Evolutionary conservation across 2,329 filamentous ascomycete genomes (phyloP).

Genomic region (Verticillium isaacii): DNA sequence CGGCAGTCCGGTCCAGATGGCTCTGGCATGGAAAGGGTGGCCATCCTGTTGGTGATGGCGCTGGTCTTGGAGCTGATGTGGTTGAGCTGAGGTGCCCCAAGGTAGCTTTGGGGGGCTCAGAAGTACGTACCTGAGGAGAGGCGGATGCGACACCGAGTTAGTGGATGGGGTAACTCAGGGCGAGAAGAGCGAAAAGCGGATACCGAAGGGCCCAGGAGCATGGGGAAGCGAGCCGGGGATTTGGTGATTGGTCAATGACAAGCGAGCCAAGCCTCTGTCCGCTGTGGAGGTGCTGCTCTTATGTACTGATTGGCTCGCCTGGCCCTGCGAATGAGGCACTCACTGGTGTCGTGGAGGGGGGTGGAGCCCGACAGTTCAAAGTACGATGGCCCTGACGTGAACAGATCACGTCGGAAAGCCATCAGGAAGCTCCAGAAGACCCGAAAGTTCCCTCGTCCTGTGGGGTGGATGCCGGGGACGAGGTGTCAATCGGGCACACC

Average conservation of each 20-base stretch:
- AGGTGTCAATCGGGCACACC: neutral
- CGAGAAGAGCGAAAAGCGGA: neutral
- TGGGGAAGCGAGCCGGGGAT: slow-evolving; percentile 24
- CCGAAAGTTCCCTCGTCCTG: too few species aligned
- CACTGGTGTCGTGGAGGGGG: neutral
- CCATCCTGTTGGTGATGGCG: neutral
- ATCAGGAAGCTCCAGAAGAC: too few species aligned
- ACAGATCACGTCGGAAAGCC: too few species aligned
- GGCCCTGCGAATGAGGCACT: neutral
- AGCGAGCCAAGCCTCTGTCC: slow-evolving; percentile 20
- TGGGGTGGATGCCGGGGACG: too few species aligned
- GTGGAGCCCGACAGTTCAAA: too few species aligned
- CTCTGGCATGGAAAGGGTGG: neutral
- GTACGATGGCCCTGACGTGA: too few species aligned
- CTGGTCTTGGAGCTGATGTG: neutral
- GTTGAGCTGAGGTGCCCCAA: neutral
- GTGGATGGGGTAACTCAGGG: neutral
- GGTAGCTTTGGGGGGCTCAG: neutral
- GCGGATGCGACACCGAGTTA: neutral
- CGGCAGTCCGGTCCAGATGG: neutral
- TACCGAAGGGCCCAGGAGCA: neutral
- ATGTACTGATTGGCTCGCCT: neutral
- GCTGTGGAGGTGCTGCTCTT: neutral
- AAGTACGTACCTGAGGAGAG: neutral
- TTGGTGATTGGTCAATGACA: slow-evolving; percentile 27